Conservation (phyloP, 129 eudicot species). For the Flaveria ramosissima region DNA sequence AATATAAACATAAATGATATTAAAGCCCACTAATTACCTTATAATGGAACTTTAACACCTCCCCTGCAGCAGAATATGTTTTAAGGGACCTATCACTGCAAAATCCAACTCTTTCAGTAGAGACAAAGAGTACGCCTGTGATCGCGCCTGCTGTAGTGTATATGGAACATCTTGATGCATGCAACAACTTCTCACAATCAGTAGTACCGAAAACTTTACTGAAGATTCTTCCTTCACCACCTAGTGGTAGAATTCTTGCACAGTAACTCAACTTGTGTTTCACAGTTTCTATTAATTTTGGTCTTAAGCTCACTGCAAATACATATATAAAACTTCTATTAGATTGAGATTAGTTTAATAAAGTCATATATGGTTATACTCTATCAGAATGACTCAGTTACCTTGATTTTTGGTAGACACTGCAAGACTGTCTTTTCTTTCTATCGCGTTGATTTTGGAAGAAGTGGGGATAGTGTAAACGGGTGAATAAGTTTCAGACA, state of each 20-base stretch:
- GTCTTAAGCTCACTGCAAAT: constrained; percentile 38
- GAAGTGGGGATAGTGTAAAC: constrained; percentile 5
- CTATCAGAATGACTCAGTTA: neutral
- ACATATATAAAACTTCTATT: neutral
- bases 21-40: constrained; percentile 14
- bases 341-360: neutral
- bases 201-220: constrained; percentile 28
- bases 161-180: constrained; percentile 43
- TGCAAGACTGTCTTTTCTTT: constrained; percentile 16
- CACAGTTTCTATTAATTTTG: constrained; percentile 36
- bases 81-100: constrained; percentile 43
- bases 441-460: constrained; percentile 14
- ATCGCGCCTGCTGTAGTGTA: constrained; percentile 51
- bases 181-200: constrained; percentile 41
- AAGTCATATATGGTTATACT: no score
- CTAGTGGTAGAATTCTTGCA: constrained; percentile 41
- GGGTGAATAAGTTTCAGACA: constrained; percentile 30
- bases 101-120: constrained; percentile 43
- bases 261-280: constrained; percentile 48
- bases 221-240: constrained; percentile 34
- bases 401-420: constrained; percentile 19
- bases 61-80: constrained; percentile 38
- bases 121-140: constrained; percentile 40
- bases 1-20: neutral
- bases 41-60: constrained; percentile 36